Evolutionary conservation across 2,329 filamentous ascomycete genomes (phyloP), one percentile per base, ranked within the genome.

Genomic region (Phaeoacremonium minimum): DNA sequence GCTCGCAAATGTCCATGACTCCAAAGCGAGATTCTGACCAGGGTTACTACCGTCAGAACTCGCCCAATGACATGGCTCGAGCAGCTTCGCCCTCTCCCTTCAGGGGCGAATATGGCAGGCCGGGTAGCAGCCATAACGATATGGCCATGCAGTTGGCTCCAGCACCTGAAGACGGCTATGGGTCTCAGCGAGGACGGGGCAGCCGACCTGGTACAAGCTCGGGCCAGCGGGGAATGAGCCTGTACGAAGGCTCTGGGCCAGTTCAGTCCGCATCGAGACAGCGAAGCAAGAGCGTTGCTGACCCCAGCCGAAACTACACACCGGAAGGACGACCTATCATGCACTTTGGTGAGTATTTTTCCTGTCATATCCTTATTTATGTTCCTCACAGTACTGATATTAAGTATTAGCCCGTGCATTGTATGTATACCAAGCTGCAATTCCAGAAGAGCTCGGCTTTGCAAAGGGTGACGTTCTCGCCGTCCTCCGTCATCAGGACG

Each of bases 361-460:
- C 11, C 14, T 34, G 15, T 14, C n/a, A 35, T 36, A 33, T 33
- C 40, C 13, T 30, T 40, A 3, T 14, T 26, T 17, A 16, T 16
- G 22, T 26, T 9, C 9, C n/a, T 26, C 22, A 32, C 15, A 19
- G 28, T 16, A 33, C 51, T 57, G 48, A 57, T 46, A 33, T 35
- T 15, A 36, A 28, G n/a, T 30, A n/a, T 31, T 50, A 97, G 93
- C 93, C 37, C 86, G 91, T 29, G 91, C 93, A 17, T 75, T 96
- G 69, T 98, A 97, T 62, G 81, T 87, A 68, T 98, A 98, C 60
- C 81, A 85, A 54, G 89, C 93, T 3, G 91, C 89, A 15, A 98
- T 98, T 40, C 88, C 91, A 0, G 93, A 97, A 57, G 94, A 98
- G 63, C 69, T 98, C 15, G 85, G 85, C 12, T 98, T 98, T 60